Evolutionary conservation across 192 early-diverging fungal genomes (phyloP).

Genomic region (Rhizophagus clarus): DNA sequence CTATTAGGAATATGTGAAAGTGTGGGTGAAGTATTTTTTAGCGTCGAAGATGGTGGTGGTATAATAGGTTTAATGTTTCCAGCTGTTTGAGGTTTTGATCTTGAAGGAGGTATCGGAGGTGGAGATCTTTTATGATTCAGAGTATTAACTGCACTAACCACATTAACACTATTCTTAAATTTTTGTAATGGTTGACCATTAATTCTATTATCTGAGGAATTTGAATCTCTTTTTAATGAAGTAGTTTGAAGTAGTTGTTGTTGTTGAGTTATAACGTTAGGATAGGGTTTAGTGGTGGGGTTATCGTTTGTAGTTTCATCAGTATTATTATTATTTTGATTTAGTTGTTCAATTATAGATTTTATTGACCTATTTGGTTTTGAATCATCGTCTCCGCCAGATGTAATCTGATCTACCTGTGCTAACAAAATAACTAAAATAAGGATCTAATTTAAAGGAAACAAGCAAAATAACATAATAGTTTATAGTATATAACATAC

Average conservation of each 20-base stretch:
- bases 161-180: neutral
- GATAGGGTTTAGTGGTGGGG: neutral
- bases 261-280: neutral
- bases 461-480: neutral
- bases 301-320: neutral
- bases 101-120: neutral
- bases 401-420: slow-evolving; percentile 8
- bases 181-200: neutral
- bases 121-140: neutral
- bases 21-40: neutral
- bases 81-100: neutral
- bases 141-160: neutral
- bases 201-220: neutral
- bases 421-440: slow-evolving; percentile 6
- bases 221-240: neutral
- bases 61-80: neutral
- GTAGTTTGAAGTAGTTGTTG: neutral
- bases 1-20: neutral
- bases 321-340: neutral
- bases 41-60: neutral
- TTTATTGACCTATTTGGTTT: neutral
- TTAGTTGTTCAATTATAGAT: slow-evolving; percentile 12
- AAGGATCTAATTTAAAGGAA: neutral
- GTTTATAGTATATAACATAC: neutral
- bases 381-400: no score